Evolutionary conservation across 306 rosid genomes (phyloP), one percentile per base, ranked within the genome.

Genomic region (Cicer judaicum): DNA sequence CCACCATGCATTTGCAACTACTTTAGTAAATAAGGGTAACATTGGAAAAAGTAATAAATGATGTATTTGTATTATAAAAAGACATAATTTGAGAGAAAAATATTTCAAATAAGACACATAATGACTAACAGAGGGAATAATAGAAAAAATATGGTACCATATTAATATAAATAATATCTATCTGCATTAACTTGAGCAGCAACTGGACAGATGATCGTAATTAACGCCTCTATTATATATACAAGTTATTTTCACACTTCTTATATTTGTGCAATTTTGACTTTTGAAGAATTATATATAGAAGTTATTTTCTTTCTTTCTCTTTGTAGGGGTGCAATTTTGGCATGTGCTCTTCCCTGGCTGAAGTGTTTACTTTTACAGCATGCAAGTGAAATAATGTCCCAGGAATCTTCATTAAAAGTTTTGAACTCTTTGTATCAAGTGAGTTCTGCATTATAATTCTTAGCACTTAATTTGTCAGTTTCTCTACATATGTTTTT

Each of bases 281-380:
- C 9, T 66, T 14, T 54, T 19, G 21, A 66, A 46, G 65, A 52
- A 67, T 72, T 65, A 14, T 56, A 34, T 59, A 49, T 68, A 15
- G 8, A 55, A 21, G 5, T 39, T 36, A 38, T n/a, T 44, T 5
- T 53, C 14, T 39, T 7, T 53, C 39, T 48, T 56, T 46, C 46
- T 41, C 16, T 15, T 50, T 76, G 14, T 54, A 89, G 89, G 80
- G 97, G 98, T 68, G 93, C 97, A 66, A 84, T 89, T 81, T 83
- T 93, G 88, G 90, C 81, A 38, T 87, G 93, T 62, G 89, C 93
- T 15, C 86, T 90, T 83, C 91, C 95, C 29, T 90, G 97, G 97
- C 78, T 90, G 43, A 85, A 85, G 74, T 79, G 82, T 78, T 83
- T 93, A 15, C 93, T 88, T 67, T 86, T 93, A 62, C 89, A 87